Conservation (phyloP, 768 basidiomycete species). For the Chalciporus piperatus region DNA sequence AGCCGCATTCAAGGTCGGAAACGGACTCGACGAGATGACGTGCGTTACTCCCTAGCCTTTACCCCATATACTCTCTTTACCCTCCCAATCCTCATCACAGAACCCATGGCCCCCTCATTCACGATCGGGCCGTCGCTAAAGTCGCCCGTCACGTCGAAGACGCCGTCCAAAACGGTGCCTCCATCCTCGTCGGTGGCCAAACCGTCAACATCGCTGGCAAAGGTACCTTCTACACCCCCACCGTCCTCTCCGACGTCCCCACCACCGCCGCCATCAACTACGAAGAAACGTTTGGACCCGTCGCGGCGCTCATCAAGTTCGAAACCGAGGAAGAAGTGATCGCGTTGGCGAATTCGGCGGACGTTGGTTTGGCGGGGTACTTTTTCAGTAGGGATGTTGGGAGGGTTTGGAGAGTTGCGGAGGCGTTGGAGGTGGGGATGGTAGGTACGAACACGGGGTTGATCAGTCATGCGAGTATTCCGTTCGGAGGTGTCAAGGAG, state of each 20-base stretch:
- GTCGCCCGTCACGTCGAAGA: slow-evolving; percentile 85
- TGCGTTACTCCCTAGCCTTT: slow-evolving; percentile 35
- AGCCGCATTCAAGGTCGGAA: slow-evolving; percentile 81
- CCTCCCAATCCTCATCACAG: slow-evolving; percentile 34
- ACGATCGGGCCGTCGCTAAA: slow-evolving; percentile 80
- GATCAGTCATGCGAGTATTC: slow-evolving; percentile 76
- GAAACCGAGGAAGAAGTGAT: slow-evolving; percentile 94
- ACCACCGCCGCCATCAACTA: slow-evolving; percentile 55
- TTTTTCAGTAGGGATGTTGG: slow-evolving; percentile 89
- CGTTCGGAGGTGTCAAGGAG: slow-evolving; percentile 91
- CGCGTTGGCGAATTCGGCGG: slow-evolving; percentile 75
- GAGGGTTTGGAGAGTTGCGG: slow-evolving; percentile 91
- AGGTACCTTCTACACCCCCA: slow-evolving; percentile 79
- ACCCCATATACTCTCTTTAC: neutral
- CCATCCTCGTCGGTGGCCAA: slow-evolving; percentile 87
- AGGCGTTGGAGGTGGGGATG: slow-evolving; percentile 92
- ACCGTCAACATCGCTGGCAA: slow-evolving; percentile 51
- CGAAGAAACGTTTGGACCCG: slow-evolving; percentile 96
- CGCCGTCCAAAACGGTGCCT: slow-evolving; percentile 81
- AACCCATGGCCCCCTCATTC: slow-evolving; percentile 95
- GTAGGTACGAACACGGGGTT: slow-evolving; percentile 81
- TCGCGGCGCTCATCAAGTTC: slow-evolving; percentile 86
- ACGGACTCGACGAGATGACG: slow-evolving; percentile 78
- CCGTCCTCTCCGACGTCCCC: slow-evolving; percentile 85
- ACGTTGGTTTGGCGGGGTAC: slow-evolving; percentile 90